Evolutionary conservation across 148 eudicot species (phyloP).

Genomic region (Euryodendron excelsum): DNA sequence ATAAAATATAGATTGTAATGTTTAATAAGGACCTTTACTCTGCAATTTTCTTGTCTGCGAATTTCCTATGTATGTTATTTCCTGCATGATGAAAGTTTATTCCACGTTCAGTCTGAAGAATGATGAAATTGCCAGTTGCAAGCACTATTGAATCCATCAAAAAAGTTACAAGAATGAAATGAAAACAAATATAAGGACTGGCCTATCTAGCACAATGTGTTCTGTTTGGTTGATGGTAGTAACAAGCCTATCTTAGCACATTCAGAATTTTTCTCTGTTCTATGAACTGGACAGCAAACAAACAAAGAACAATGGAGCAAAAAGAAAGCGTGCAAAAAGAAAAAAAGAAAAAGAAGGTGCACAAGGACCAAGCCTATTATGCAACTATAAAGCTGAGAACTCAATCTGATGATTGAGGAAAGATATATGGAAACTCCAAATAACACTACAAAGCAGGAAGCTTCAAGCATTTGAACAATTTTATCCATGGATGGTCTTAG

Average conservation of each 20-base stretch:
- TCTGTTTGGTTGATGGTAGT: not conserved
- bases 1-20: not conserved
- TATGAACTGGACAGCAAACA: not conserved
- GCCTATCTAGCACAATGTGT: not conserved
- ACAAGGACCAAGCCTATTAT: not conserved
- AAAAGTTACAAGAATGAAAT: not conserved
- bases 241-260: not conserved
- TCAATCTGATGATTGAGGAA: not conserved
- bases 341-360: not conserved
- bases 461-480: slow-evolving; percentile 9
- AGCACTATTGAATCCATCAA: not conserved
- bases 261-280: not conserved
- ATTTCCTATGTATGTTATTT: not conserved
- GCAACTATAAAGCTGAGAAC: not conserved
- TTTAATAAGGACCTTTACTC: not conserved
- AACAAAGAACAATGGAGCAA: not conserved
- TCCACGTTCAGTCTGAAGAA: not conserved
- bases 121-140: not conserved
- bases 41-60: not conserved
- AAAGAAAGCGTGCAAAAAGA: not conserved
- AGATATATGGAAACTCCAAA: not conserved
- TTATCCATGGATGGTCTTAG: not conserved
- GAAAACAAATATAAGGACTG: not conserved
- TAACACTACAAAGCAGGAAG: not conserved
- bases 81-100: not conserved